Conservation (phyloP, 2,329 filamentous ascomycete genomes). For the Blumeriella jaapii region DNA sequence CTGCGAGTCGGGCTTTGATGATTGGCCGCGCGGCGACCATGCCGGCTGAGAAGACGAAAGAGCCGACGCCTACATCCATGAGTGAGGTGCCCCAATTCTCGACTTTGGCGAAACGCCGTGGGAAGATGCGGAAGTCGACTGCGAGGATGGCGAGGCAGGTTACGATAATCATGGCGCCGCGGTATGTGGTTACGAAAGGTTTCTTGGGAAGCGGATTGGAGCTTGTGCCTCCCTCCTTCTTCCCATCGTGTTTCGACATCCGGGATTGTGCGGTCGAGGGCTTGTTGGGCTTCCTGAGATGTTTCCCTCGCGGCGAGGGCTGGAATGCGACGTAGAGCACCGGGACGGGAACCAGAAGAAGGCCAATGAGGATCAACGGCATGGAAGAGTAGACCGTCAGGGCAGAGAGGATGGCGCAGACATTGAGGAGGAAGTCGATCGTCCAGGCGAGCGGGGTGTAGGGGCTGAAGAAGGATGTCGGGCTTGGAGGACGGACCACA, state of each 20-base stretch:
- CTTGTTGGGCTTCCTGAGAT: slow-evolving; percentile 13
- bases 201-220: slow-evolving; percentile 60
- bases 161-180: slow-evolving; percentile 80
- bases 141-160: slow-evolving; percentile 91
- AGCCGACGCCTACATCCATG: slow-evolving; percentile 96
- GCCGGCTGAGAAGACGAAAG: slow-evolving; percentile 91
- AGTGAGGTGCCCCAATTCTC: slow-evolving; percentile 99
- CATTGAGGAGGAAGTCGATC: slow-evolving; percentile 81
- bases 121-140: slow-evolving; percentile 89
- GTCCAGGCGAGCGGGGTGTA: slow-evolving; percentile 57
- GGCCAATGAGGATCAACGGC: slow-evolving; percentile 60
- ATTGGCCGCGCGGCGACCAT: slow-evolving; percentile 78
- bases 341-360: slow-evolving; percentile 59
- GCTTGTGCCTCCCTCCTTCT: slow-evolving; percentile 21
- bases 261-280: background rate
- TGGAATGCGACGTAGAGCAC: slow-evolving; percentile 44
- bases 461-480: slow-evolving; percentile 74
- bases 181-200: slow-evolving; percentile 85
- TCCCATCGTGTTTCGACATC: slow-evolving; percentile 1
- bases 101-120: slow-evolving; percentile 89
- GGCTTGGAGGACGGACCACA: slow-evolving; percentile 84
- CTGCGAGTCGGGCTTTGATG: slow-evolving; percentile 54
- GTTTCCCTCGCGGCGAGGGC: slow-evolving; percentile 34
- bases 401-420: slow-evolving; percentile 69
- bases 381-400: slow-evolving; percentile 72